Evolutionary conservation across 2,329 filamentous ascomycete genomes (phyloP).

Genomic region (Falciphora oryzae): DNA sequence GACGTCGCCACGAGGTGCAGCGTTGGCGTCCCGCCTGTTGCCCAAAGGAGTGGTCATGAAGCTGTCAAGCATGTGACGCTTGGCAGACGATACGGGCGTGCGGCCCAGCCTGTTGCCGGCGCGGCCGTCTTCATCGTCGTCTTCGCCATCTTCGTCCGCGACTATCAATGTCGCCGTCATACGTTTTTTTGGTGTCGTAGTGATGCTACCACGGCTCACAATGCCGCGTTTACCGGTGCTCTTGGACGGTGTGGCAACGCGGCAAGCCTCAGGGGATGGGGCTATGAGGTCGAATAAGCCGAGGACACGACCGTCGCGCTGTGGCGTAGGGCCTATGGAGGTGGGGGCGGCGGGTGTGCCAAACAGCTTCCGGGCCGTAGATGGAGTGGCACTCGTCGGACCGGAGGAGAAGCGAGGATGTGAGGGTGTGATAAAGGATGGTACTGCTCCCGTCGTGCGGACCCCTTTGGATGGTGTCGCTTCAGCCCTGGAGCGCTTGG

Average conservation of each 20-base stretch:
- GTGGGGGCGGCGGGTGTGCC: conserved; percentile 49
- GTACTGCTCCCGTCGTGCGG: conserved; percentile 14
- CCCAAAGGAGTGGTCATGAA: conserved; percentile 62
- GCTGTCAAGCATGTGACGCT: conserved; percentile 53
- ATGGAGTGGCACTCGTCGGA: conserved; percentile 46
- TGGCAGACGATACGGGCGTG: conserved; percentile 52
- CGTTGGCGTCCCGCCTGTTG: conserved; percentile 32
- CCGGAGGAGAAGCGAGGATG: conserved; percentile 20
- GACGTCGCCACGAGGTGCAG: conserved; percentile 8
- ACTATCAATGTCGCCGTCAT: conserved; percentile 21
- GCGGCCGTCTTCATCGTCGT: not conserved
- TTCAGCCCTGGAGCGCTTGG: conserved; percentile 42
- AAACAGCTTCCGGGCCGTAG: conserved; percentile 52
- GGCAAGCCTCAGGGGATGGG: conserved; percentile 43
- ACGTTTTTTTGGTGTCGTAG: conserved; percentile 33
- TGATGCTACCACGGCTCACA: conserved; percentile 30
- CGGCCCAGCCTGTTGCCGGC: conserved; percentile 29
- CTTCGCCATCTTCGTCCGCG: not conserved
- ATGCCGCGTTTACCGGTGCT: conserved; percentile 19
- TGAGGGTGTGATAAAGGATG: conserved; percentile 16
- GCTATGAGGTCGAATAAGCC: conserved; percentile 64
- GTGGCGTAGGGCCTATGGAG: conserved; percentile 70
- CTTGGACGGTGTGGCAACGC: conserved; percentile 40
- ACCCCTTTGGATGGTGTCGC: conserved; percentile 43
- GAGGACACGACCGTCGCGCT: conserved; percentile 69